phyloP scores from a whole-genome alignment of 225 moss, liverwort and hornwort genomes.

The Bryoerythrophyllum caledonicum region DNA sequence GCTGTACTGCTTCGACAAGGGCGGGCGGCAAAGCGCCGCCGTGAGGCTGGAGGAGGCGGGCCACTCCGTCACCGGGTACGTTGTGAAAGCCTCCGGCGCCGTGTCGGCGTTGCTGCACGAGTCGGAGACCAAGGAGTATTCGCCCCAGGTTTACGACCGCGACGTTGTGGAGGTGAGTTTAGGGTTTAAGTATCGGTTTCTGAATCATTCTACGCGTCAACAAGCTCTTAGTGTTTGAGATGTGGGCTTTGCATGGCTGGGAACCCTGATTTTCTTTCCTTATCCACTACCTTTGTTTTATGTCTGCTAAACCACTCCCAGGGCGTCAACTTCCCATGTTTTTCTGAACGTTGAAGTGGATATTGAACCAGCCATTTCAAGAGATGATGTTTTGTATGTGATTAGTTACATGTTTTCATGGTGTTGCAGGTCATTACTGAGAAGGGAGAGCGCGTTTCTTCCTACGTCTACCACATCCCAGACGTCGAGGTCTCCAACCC shows the following conservation, averaged over 20 bases:
- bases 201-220: neutral
- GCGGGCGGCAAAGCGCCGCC: conserved; percentile 70
- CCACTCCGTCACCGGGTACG: conserved; percentile 72
- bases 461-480: conserved; percentile 81
- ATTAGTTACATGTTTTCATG: no score
- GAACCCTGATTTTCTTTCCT: no score
- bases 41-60: conserved; percentile 82
- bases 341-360: no score
- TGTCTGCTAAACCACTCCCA: no score
- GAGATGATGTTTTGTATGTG: no score
- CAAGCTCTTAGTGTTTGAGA: no score
- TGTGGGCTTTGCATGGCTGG: no score
- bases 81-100: conserved; percentile 55
- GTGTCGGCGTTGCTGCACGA: conserved; percentile 69
- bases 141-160: conserved; percentile 71
- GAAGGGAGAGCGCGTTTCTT: conserved; percentile 69
- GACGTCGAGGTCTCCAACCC: conserved; percentile 71
- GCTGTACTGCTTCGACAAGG: conserved; percentile 66
- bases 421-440: conserved; percentile 72
- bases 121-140: conserved; percentile 74
- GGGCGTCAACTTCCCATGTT: no score
- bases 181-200: no score
- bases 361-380: no score
- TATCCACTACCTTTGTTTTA: no score
- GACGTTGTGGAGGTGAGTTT: conserved; percentile 72